Base-by-base conservation (phyloP, 225 moss, liverwort and hornwort genomes). In the Lunularia cruciata region DNA sequence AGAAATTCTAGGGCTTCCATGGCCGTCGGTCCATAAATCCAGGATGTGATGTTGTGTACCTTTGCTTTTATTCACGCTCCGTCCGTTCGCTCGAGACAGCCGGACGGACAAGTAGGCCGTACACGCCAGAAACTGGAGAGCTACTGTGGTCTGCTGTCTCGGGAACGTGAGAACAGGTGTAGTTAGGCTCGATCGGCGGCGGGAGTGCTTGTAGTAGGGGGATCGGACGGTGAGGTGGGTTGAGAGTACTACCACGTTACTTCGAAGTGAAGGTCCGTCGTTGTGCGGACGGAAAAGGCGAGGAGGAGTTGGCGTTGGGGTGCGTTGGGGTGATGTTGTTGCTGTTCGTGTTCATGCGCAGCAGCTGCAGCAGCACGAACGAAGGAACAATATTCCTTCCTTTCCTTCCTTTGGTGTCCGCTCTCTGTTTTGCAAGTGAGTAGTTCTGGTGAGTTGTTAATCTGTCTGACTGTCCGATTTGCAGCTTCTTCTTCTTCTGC, bases 1-100 rank as follows among this genome's bases (percentile, higher is more conserved):
- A 57, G 33, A 30, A 33, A 57, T 57, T 57, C 56, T 57, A 57
- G 56, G 56, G 56, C 56, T 57, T 57, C 56, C 56, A 57, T 31
- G 56, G 56, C 56, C 56, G 32, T 57, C 23, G 31, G 0, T 14
- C 43, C 43, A 11, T 1, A 31, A 16, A 57, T 57, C 33, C 3
- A 32, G 42, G 42, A 6, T 12, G 6, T 12, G 42, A 42, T 12
- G 6, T 42, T 12, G 8, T 6, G 42, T 5, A 15, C 55, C 31
- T 3, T 31, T 55, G 8, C 55, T 55, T 28, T 28, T 7, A 27
- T 22, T 31, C 14, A 10, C 8, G 25, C 8, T 27, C 53, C n/a
- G n/a, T 53, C 32, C 32, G 56, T 33, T 30, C 11, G 22, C 22
- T 23, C 25, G n/a, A 3, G 25, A 25, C 6, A 11, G 6, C 54